These are phyloP conservation scores for Ascoidea asiatica DNA, from an alignment of 805 yeast genomes.

Conservation along the genomic window DNA sequence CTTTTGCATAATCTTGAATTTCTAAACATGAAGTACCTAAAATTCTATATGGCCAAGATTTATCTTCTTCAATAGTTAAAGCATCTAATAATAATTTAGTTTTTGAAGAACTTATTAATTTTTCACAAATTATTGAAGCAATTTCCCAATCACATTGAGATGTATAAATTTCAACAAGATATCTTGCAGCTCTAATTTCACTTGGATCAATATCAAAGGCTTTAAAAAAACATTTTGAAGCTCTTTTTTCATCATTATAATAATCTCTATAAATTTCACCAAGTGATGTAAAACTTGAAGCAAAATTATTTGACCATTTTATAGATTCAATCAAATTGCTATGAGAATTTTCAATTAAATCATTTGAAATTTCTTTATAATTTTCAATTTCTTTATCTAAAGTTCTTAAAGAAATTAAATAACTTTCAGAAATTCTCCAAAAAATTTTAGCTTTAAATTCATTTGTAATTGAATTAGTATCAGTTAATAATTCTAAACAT, in stretches of 20 bases:
- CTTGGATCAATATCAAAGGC: conserved; percentile 80
- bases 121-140: conserved; percentile 59
- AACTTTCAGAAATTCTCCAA: conserved; percentile 68
- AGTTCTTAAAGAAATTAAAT: conserved; percentile 22
- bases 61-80: conserved; percentile 14
- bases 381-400: conserved; percentile 11
- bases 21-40: conserved; percentile 71
- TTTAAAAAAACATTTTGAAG: conserved; percentile 75
- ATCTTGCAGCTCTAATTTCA: conserved; percentile 62
- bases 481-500: conserved; percentile 30
- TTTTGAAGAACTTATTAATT: conserved; percentile 51
- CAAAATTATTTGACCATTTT: conserved; percentile 47
- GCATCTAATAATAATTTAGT: conserved; percentile 35
- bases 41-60: conserved; percentile 82
- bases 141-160: conserved; percentile 65
- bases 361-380: conserved; percentile 13
- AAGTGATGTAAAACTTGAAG: conserved; percentile 71
- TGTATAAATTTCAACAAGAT: conserved; percentile 60
- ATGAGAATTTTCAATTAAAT: conserved; percentile 34
- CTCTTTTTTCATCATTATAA: conserved; percentile 48
- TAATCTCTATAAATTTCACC: conserved; percentile 59
- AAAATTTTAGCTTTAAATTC: conserved; percentile 45
- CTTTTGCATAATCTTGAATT: conserved; percentile 55
- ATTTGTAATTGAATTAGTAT: conserved; percentile 35
- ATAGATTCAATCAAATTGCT: conserved; percentile 46